Percentiles rank a stretch among this genome's conserved stretches.
Conservation (phyloP, 768 basidiomycete species). For the Clathrus columnatus region DNA sequence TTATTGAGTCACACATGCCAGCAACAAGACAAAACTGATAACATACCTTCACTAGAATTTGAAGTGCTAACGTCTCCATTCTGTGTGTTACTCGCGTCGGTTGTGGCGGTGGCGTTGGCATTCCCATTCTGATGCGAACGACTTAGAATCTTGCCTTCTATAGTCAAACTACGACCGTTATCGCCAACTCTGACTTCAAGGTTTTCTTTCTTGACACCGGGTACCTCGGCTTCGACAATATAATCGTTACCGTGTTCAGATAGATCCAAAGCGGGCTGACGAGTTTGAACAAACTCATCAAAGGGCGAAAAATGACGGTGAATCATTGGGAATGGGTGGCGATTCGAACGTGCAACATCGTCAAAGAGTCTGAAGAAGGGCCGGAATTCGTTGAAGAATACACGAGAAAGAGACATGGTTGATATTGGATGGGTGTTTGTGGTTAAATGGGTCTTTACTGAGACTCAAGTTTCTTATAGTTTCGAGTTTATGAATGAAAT, state of each 20-base stretch:
- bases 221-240: slow-evolving; percentile 67
- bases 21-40: not conserved
- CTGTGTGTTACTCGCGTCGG: not conserved
- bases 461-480: not conserved
- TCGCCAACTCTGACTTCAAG: slow-evolving; percentile 63
- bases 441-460: not conserved
- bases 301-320: slow-evolving; percentile 38
- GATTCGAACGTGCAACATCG: slow-evolving; percentile 33
- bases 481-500: not conserved
- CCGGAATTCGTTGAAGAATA: slow-evolving; percentile 59
- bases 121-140: not conserved
- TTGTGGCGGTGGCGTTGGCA: not conserved
- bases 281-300: slow-evolving; percentile 23
- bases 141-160: slow-evolving; percentile 49
- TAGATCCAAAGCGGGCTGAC: slow-evolving; percentile 55
- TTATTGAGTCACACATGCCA: not conserved
- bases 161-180: slow-evolving; percentile 59
- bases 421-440: not conserved
- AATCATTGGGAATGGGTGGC: not conserved
- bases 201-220: slow-evolving; percentile 72
- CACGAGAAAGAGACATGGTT: slow-evolving; percentile 57
- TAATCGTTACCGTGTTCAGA: slow-evolving; percentile 57
- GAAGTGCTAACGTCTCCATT: not conserved
- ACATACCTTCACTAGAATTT: not conserved
- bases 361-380: slow-evolving; percentile 72